Evolutionary conservation across 768 basidiomycete genomes (phyloP).

Genomic region (Termitomyces sp.): DNA sequence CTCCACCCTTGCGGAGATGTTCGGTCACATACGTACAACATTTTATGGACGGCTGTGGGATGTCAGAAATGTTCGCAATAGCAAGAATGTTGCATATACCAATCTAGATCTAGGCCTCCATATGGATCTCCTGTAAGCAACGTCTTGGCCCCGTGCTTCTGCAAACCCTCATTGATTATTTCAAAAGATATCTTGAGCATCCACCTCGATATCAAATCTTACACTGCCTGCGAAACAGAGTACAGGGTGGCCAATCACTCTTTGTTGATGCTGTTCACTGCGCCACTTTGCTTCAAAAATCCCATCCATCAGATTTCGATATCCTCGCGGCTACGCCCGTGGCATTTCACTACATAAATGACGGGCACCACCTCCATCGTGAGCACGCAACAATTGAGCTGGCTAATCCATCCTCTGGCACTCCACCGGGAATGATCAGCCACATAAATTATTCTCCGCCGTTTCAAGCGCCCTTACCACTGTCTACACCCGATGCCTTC

Average conservation of each 20-base stretch:
- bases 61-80: conserved; percentile 70
- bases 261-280: conserved; percentile 81
- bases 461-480: conserved; percentile 81
- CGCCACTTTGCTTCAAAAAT: conserved; percentile 48
- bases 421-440: conserved; percentile 34
- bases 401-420: conserved; percentile 20
- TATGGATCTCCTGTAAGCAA: conserved; percentile 84
- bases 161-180: not conserved
- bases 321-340: conserved; percentile 62
- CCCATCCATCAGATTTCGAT: conserved; percentile 50
- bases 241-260: conserved; percentile 78
- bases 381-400: conserved; percentile 78
- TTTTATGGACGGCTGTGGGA: conserved; percentile 93
- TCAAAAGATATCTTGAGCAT: conserved; percentile 77
- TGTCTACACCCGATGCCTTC: conserved; percentile 51
- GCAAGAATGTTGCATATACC: conserved; percentile 93
- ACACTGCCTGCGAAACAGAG: conserved; percentile 85
- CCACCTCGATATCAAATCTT: conserved; percentile 93
- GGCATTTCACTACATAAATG: conserved; percentile 90
- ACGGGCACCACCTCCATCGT: conserved; percentile 76
- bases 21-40: conserved; percentile 79
- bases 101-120: conserved; percentile 85
- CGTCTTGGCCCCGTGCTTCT: not conserved
- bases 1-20: conserved; percentile 55
- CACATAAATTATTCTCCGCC: conserved; percentile 93